phyloP scores from a whole-genome alignment of 495 filamentous ascomycete species.

The Hypoxylon crocopeplum region DNA sequence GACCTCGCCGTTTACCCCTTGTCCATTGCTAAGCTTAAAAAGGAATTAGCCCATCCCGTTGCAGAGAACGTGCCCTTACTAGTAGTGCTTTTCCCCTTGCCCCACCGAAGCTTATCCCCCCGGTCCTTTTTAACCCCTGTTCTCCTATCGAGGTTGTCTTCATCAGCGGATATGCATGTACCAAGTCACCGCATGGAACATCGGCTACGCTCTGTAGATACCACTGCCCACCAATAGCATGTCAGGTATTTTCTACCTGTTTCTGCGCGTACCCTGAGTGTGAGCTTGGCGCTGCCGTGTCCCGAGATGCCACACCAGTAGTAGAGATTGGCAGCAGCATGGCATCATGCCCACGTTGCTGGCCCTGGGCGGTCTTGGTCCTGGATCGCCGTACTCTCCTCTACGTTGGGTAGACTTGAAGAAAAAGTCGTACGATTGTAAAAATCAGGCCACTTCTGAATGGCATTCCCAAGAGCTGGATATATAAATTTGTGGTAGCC shows the following conservation, averaged over 20 bases:
- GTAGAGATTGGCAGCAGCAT: constrained; percentile 11
- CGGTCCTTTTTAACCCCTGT: no score
- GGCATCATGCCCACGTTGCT: constrained; percentile 22
- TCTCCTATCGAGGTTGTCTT: no score
- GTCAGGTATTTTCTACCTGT: constrained; percentile 11
- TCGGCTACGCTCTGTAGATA: constrained; percentile 9
- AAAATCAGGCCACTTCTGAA: constrained; percentile 35
- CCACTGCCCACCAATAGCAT: constrained; percentile 14
- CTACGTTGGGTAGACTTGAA: constrained; percentile 14
- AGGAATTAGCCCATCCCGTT: constrained; percentile 29
- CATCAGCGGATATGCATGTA: constrained; percentile 27
- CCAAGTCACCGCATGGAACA: constrained; percentile 22
- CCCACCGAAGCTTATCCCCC: no score
- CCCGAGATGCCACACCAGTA: constrained; percentile 12
- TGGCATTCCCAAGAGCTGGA: constrained; percentile 24
- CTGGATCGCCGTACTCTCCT: constrained; percentile 26
- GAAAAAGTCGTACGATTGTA: constrained; percentile 32
- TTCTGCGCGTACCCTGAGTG: constrained; percentile 2
- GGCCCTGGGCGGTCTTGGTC: background rate
- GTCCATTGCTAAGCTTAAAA: constrained; percentile 18
- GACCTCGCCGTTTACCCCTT: constrained; percentile 7
- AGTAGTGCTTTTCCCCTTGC: constrained; percentile 2
- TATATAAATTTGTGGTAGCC: constrained; percentile 32
- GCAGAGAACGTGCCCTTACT: constrained; percentile 26
- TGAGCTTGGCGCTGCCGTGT: constrained; percentile 22